Conservation (phyloP, 176 grass and related monocot species). For the Musa acuminata region DNA sequence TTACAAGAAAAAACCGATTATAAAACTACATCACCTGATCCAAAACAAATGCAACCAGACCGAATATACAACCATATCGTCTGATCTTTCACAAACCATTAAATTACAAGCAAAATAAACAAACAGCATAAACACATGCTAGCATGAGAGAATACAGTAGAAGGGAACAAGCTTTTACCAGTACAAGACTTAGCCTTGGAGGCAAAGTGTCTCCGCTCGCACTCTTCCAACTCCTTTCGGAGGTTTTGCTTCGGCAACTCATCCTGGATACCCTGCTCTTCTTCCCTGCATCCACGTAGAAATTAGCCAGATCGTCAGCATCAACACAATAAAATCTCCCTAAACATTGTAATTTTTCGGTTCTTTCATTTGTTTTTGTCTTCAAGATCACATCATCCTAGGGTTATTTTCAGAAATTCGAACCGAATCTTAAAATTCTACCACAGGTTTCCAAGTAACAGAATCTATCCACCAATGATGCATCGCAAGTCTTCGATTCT, state of each 20-base stretch:
- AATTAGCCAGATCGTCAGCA: background rate
- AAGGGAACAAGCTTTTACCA: slow-evolving; percentile 23
- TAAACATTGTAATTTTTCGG: background rate
- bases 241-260: slow-evolving; percentile 92
- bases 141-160: background rate
- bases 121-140: background rate
- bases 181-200: slow-evolving; percentile 83
- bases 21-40: background rate
- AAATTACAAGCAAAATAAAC: background rate
- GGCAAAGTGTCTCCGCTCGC: slow-evolving; percentile 64
- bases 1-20: background rate
- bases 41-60: background rate
- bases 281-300: slow-evolving; percentile 46
- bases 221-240: slow-evolving; percentile 80
- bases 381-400: background rate
- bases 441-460: background rate
- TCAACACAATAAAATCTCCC: background rate
- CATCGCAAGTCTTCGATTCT: background rate
- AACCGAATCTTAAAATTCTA: background rate
- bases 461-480: background rate
- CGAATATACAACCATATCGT: background rate
- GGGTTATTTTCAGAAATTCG: too few relatives aligned
- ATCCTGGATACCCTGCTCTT: slow-evolving; percentile 81
- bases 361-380: background rate
- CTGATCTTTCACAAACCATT: background rate